Conservation (phyloP, 1,139 yeast species). For the Suhomyces atakaporum region DNA sequence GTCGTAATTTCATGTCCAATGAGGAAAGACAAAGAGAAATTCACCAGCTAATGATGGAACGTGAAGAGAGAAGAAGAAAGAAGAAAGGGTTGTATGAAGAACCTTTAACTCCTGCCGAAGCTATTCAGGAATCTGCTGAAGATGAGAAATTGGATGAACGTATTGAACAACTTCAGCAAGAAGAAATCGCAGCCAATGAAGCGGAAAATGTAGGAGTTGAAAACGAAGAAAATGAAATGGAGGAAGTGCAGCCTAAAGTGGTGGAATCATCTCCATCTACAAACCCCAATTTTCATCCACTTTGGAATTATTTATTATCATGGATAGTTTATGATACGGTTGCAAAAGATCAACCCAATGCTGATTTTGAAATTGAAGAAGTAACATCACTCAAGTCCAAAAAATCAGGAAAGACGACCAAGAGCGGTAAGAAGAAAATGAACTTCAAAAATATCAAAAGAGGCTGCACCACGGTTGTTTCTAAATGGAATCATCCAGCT, state of each 20-base stretch:
- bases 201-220: conserved; percentile 1
- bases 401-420: conserved; percentile 13
- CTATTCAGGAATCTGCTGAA: conserved; percentile 3
- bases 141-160: conserved; percentile 6
- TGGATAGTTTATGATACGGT: conserved; percentile 35
- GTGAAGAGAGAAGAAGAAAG: conserved; percentile 12
- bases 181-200: conserved; percentile 4
- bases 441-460: conserved; percentile 24
- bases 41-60: conserved; percentile 19
- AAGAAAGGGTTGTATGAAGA: conserved; percentile 7
- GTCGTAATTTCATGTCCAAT: conserved; percentile 33
- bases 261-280: conserved; percentile 2
- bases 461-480: conserved; percentile 25
- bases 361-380: conserved; percentile 12
- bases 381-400: conserved; percentile 5
- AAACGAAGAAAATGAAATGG: not conserved
- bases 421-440: conserved; percentile 2
- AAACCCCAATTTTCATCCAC: conserved; percentile 35
- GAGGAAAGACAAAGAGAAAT: conserved; percentile 26
- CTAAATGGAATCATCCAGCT: conserved; percentile 42
- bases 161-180: conserved; percentile 6
- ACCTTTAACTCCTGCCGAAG: conserved; percentile 5
- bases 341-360: conserved; percentile 6
- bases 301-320: conserved; percentile 41
- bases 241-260: conserved; percentile 1